Base-by-base conservation (phyloP, 2,329 filamentous ascomycete genomes). In the Macroventuria anomochaeta region DNA sequence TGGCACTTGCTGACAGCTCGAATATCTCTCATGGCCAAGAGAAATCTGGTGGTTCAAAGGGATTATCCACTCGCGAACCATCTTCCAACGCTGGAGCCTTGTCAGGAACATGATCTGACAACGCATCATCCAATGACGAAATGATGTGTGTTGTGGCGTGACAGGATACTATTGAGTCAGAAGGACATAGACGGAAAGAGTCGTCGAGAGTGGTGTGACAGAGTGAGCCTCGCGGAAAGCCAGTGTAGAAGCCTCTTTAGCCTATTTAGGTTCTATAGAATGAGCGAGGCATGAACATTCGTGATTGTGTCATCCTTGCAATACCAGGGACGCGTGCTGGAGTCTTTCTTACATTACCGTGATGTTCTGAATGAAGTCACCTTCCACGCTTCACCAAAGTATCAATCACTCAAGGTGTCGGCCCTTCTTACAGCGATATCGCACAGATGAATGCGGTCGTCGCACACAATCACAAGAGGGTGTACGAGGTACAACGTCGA, bases 401-500 rank as follows among this genome's bases (percentile, higher is more conserved):
- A 25, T n/a, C 34, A 21, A n/a, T 5, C 39, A 18, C 26, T 17
- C 28, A 31, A 12, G 8, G 12, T 15, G 39, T 20, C 46, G 46
- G 51, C 34, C 39, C 21, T 39, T 49, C 20, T 44, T 15, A 17
- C 28, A 18, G 40, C 46, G 34, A 36, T 11, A 46, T 47, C 40
- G 46, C 44, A 25, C 28, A 34, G 23, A 32, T 23, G 32, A 28
- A 32, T 10, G 29, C 8, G n/a, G 7, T 33, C n/a, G 23, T 54
- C 20, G 18, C 44, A 54, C 44, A 54, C 23, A 15, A 20, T 23
- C 44, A 49, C 34, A 39, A 34, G n/a, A 49, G 39, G 51, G 34
- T 40, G 34, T 44, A 34, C 34, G 40, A 49, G 46, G 34, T 37
- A 26, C n/a, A 17, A 29, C 40, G 20, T 49, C 34, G 34, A 49